These are phyloP conservation scores for Thermomucor indicae-seudaticae DNA, from an alignment of 371 early-diverging fungal genomes.

Conservation along the genomic window DNA sequence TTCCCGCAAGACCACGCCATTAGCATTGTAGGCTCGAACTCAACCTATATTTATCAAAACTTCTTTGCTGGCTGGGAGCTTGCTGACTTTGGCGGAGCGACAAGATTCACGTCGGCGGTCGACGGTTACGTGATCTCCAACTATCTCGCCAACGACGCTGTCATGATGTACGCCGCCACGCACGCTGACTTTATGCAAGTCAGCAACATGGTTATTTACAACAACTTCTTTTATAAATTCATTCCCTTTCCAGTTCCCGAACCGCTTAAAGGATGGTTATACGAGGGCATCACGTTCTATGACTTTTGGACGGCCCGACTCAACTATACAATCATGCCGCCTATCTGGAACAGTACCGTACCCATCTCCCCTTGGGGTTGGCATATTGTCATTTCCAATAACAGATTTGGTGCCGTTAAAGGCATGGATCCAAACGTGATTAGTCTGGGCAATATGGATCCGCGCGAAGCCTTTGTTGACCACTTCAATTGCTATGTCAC, in stretches of 20 bases:
- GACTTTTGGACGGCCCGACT: slow-evolving; percentile 41
- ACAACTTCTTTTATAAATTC: slow-evolving; percentile 38
- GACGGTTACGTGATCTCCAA: slow-evolving; percentile 39
- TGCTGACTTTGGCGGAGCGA: slow-evolving; percentile 39
- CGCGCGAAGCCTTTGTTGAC: slow-evolving; percentile 19
- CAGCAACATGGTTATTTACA: slow-evolving; percentile 32
- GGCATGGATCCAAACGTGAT: slow-evolving; percentile 36
- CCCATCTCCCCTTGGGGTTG: slow-evolving; percentile 36
- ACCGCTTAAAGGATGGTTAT: slow-evolving; percentile 30
- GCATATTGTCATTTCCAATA: slow-evolving; percentile 25
- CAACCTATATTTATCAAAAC: slow-evolving; percentile 41
- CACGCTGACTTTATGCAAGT: slow-evolving; percentile 38
- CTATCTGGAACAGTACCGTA: slow-evolving; percentile 34
- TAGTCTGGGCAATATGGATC: slow-evolving; percentile 36
- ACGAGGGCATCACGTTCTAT: slow-evolving; percentile 41
- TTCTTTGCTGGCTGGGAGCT: slow-evolving; percentile 43
- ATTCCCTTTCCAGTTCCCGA: slow-evolving; percentile 17
- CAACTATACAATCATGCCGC: slow-evolving; percentile 32
- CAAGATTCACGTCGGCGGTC: slow-evolving; percentile 40
- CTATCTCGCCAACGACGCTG: slow-evolving; percentile 37
- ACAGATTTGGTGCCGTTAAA: slow-evolving; percentile 31
- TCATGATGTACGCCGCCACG: slow-evolving; percentile 37
- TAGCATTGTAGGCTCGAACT: slow-evolving; percentile 30
- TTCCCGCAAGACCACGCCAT: slow-evolving; percentile 39
- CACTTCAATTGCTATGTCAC: slow-evolving; percentile 37